These are phyloP conservation scores for Apophysomyces variabilis DNA, from an alignment of 371 early-diverging fungal genomes.

Conservation along the genomic window DNA sequence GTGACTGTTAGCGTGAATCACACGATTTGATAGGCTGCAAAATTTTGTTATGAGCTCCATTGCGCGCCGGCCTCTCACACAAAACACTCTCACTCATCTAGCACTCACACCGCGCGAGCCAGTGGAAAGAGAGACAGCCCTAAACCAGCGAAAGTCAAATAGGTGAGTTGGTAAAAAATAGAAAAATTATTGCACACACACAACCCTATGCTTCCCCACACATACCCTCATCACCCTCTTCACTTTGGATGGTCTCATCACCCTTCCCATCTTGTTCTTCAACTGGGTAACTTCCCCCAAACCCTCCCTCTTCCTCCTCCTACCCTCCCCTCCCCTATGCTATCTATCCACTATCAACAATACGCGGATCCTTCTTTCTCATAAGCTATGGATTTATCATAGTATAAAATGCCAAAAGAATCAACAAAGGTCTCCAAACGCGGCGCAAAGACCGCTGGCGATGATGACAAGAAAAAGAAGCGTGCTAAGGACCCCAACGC, in stretches of 20 bases:
- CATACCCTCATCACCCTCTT: neutral
- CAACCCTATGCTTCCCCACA: neutral
- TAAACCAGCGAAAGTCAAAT: constrained; percentile 10
- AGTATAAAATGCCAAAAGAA: constrained; percentile 25
- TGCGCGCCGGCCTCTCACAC: constrained; percentile 10
- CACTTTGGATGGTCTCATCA: neutral
- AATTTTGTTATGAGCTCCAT: constrained; percentile 9
- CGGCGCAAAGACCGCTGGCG: constrained; percentile 3
- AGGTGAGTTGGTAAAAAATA: constrained; percentile 11
- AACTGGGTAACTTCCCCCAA: too few species aligned
- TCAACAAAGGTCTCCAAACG: constrained; percentile 3
- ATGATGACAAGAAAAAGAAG: constrained; percentile 21
- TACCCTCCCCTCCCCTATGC: neutral
- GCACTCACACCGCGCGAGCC: constrained; percentile 11
- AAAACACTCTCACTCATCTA: constrained; percentile 12
- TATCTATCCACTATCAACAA: too few species aligned
- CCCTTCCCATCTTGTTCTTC: neutral
- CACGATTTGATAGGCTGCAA: constrained; percentile 2
- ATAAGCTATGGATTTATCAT: neutral
- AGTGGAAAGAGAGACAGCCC: constrained; percentile 12
- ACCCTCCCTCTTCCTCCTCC: neutral
- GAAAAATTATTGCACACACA: constrained; percentile 4
- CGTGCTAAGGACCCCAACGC: constrained; percentile 64
- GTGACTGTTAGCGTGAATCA: neutral
- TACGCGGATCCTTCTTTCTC: neutral